A percentile compares a stretch with the other conserved stretches of the same genome.
phyloP scores from a whole-genome alignment of 2,329 filamentous ascomycete species.

The Colletotrichum filicis region DNA sequence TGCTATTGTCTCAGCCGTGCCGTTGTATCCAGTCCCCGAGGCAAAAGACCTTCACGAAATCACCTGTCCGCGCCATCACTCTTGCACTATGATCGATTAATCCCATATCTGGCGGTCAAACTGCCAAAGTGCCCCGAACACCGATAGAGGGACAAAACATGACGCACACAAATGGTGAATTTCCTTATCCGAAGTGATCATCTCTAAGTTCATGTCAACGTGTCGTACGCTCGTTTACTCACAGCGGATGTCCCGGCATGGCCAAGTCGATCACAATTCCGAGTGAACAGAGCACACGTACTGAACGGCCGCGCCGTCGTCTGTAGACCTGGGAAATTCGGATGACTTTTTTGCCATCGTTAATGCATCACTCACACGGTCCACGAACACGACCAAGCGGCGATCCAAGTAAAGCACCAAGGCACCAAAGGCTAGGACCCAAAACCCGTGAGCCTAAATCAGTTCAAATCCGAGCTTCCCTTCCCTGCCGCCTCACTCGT shows the following conservation, averaged over 20 bases:
- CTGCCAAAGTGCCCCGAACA: neutral
- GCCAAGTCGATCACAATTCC: neutral
- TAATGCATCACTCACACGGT: neutral
- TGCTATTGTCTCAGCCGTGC: conserved; percentile 1
- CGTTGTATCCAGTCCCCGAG: neutral
- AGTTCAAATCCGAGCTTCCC: conserved; percentile 5
- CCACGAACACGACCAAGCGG: conserved; percentile 3
- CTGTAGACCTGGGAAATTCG: neutral
- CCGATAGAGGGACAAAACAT: conserved; percentile 5
- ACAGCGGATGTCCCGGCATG: neutral
- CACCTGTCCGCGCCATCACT: neutral
- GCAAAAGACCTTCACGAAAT: neutral
- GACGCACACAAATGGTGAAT: neutral
- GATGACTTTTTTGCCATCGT: neutral
- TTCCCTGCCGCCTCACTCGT: neutral
- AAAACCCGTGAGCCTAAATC: conserved; percentile 3
- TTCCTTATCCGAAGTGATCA: neutral
- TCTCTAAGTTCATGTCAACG: neutral
- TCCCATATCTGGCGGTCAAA: neutral
- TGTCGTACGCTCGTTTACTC: neutral
- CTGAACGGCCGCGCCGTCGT: neutral
- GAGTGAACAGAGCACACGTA: neutral
- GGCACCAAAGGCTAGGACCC: neutral
- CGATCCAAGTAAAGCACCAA: neutral
- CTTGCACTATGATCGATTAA: neutral